Evolutionary conservation across 768 basidiomycete species (phyloP).

Genomic region (Suillus americanus): DNA sequence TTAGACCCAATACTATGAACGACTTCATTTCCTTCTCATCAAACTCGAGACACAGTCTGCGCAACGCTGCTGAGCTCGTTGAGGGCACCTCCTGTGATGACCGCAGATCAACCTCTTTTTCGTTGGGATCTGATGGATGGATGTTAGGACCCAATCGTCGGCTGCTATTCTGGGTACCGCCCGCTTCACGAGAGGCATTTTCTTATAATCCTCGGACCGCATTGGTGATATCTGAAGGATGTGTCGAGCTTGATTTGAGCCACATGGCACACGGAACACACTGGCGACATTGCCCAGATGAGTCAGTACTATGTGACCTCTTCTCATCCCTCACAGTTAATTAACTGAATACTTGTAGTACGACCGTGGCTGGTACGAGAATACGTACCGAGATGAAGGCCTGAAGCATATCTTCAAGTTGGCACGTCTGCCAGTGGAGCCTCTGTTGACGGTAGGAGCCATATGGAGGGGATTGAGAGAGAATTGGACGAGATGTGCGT

Average conservation of each 20-base stretch:
- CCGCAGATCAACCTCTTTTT: not conserved
- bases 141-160: slow-evolving; percentile 1
- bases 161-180: slow-evolving; percentile 9
- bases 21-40: slow-evolving; percentile 3
- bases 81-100: not conserved
- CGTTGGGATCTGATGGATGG: slow-evolving; percentile 6
- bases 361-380: not conserved
- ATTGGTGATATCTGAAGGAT: not conserved
- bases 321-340: not conserved
- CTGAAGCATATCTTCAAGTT: not conserved
- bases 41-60: not conserved
- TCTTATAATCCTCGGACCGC: slow-evolving; percentile 5
- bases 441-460: not conserved
- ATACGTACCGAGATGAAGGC: not conserved
- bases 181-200: slow-evolving; percentile 2
- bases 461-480: not conserved
- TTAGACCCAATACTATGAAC: not conserved
- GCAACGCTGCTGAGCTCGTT: not conserved
- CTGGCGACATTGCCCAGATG: not conserved
- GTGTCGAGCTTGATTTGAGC: slow-evolving; percentile 7
- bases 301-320: not conserved
- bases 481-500: not conserved
- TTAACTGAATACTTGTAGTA: not conserved
- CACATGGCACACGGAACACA: slow-evolving; percentile 1
- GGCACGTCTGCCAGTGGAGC: not conserved